These are phyloP conservation scores for Trametes sanguinea DNA, from an alignment of 768 basidiomycete genomes.

Conservation along the genomic window DNA sequence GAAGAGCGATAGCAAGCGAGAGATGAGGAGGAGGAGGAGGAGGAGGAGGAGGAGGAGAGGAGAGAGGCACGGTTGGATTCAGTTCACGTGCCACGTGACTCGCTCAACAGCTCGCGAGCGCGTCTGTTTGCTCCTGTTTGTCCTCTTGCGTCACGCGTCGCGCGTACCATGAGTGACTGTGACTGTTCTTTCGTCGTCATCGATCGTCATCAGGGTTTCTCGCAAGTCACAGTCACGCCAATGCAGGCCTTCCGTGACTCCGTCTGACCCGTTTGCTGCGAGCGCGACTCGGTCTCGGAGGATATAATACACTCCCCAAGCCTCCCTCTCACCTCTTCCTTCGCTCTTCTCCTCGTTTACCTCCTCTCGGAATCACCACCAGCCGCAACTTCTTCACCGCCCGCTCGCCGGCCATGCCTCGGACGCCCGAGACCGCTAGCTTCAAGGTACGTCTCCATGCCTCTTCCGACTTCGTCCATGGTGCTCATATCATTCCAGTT, in stretches of 20 bases:
- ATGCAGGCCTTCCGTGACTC: neutral
- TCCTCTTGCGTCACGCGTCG: constrained; percentile 17
- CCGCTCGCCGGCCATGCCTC: constrained; percentile 49
- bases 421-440: constrained; percentile 62
- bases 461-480: neutral
- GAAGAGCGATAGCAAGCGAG: neutral
- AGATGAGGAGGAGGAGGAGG: neutral
- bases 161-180: constrained; percentile 11
- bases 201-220: constrained; percentile 3
- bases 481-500: constrained; percentile 44
- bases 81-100: neutral
- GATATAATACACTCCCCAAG: neutral
- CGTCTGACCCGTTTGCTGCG: neutral
- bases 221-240: neutral
- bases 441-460: constrained; percentile 48
- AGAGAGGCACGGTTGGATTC: neutral
- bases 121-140: constrained; percentile 24
- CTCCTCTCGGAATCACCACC: too few species aligned
- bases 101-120: constrained; percentile 22
- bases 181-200: constrained; percentile 1
- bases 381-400: constrained; percentile 1
- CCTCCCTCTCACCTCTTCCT: neutral
- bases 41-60: constrained; percentile 2
- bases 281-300: neutral
- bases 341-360: too few species aligned